Conservation (phyloP, 352 stramenopile genomes). For the Phytophthora fragariae region DNA sequence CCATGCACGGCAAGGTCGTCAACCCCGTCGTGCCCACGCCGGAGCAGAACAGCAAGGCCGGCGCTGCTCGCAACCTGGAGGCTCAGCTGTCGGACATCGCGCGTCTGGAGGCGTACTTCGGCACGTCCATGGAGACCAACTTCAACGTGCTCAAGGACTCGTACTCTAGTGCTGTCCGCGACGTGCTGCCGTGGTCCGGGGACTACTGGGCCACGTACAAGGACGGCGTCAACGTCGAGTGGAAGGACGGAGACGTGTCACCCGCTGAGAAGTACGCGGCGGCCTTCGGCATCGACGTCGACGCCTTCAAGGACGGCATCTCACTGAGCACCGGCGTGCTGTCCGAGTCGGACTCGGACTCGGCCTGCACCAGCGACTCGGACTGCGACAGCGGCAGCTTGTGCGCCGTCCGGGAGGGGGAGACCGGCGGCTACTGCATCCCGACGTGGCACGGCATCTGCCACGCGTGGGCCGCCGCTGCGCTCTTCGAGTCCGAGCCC, state of each 20-base stretch:
- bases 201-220: constrained; percentile 70
- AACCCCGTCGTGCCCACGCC: constrained; percentile 31
- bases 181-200: constrained; percentile 51
- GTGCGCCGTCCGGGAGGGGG: constrained; percentile 39
- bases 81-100: constrained; percentile 42
- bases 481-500: constrained; percentile 50
- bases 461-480: constrained; percentile 53
- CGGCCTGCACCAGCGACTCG: constrained; percentile 34
- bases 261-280: constrained; percentile 54
- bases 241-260: constrained; percentile 35
- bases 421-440: constrained; percentile 57
- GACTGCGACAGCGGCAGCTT: constrained; percentile 40
- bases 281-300: constrained; percentile 46
- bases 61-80: constrained; percentile 23
- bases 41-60: constrained; percentile 20
- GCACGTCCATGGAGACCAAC: constrained; percentile 40
- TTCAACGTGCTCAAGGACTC: constrained; percentile 39
- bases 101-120: constrained; percentile 53
- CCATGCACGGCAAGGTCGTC: constrained; percentile 19
- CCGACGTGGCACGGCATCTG: constrained; percentile 52
- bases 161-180: constrained; percentile 21
- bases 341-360: constrained; percentile 32
- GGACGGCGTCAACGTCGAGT: constrained; percentile 66
- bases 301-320: constrained; percentile 42
- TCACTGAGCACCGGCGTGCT: constrained; percentile 48